These are phyloP conservation scores for Grigorovia yakushimaensis DNA, from an alignment of 805 yeast species.

Conservation along the genomic window DNA sequence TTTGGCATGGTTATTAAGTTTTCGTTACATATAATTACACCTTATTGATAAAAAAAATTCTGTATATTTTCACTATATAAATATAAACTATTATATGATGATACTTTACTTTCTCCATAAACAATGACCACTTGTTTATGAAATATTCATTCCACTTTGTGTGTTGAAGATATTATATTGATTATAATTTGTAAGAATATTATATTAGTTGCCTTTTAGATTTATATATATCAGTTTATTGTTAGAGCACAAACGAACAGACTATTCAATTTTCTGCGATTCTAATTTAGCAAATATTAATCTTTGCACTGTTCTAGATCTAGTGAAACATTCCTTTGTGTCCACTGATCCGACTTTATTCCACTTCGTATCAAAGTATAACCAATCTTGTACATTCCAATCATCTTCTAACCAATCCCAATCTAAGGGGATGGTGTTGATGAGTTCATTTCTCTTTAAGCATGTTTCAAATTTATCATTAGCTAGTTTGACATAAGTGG, in stretches of 20 bases:
- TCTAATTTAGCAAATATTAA: slow-evolving; percentile 9
- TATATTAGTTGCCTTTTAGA: too few species aligned
- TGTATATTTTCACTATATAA: not conserved
- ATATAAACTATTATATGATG: not conserved
- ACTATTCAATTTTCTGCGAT: not conserved
- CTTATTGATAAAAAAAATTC: not conserved
- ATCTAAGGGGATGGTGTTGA: slow-evolving; percentile 17
- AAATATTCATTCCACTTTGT: too few species aligned
- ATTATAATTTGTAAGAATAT: not conserved
- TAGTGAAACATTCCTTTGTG: slow-evolving; percentile 20
- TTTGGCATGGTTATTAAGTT: not conserved
- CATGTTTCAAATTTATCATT: not conserved
- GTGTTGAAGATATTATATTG: too few species aligned
- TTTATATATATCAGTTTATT: too few species aligned
- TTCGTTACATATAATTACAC: not conserved
- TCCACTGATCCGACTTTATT: slow-evolving; percentile 14
- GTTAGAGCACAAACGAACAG: not conserved
- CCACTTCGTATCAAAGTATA: slow-evolving; percentile 23
- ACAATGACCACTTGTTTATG: too few species aligned
- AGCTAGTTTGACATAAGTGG: not conserved
- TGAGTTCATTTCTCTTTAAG: not conserved
- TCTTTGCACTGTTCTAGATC: slow-evolving; percentile 20
- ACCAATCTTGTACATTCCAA: slow-evolving; percentile 22
- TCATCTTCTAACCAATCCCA: slow-evolving; percentile 25
- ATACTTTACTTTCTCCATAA: too few species aligned